These are phyloP conservation scores for Talaromyces adpressus DNA, from an alignment of 495 filamentous ascomycete genomes.

Conservation along the genomic window DNA sequence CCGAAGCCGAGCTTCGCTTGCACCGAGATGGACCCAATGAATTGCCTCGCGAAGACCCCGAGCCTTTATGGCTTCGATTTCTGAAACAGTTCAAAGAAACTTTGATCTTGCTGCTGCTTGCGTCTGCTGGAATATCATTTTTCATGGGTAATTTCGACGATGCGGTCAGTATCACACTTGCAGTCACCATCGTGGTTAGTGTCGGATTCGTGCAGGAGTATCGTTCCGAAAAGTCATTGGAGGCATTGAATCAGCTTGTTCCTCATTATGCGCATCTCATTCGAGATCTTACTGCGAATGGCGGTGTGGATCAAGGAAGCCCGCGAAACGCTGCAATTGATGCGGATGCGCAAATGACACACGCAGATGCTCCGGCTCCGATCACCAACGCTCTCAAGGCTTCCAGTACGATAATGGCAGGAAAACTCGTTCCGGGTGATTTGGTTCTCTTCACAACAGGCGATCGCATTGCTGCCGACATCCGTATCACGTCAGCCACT, in stretches of 20 bases:
- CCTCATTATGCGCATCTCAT: conserved; percentile 92
- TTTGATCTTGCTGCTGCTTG: conserved; percentile 82
- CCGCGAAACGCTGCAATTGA: conserved; percentile 6
- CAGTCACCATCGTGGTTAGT: conserved; percentile 92
- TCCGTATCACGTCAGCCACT: conserved; percentile 82
- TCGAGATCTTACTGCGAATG: conserved; percentile 43
- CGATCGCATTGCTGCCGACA: conserved; percentile 93
- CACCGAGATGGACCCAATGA: conserved; percentile 85
- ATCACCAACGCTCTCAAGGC: conserved; percentile 56
- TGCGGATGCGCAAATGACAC: not conserved
- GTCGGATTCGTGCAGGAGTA: conserved; percentile 98
- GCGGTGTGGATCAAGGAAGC: conserved; percentile 37
- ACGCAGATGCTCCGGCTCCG: conserved; percentile 28
- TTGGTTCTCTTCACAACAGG: conserved; percentile 89
- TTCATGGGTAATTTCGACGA: conserved; percentile 94
- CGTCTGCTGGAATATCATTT: conserved; percentile 82
- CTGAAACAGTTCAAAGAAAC: conserved; percentile 93
- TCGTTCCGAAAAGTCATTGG: conserved; percentile 92
- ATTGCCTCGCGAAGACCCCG: conserved; percentile 85
- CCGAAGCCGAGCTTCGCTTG: conserved; percentile 72
- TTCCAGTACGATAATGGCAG: conserved; percentile 76
- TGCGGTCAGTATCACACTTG: conserved; percentile 88
- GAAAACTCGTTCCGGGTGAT: conserved; percentile 85
- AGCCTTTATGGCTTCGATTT: conserved; percentile 92
- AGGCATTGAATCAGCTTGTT: conserved; percentile 87